Conservation (phyloP, 116 monocot species). For the Cymodocea nodosa region DNA sequence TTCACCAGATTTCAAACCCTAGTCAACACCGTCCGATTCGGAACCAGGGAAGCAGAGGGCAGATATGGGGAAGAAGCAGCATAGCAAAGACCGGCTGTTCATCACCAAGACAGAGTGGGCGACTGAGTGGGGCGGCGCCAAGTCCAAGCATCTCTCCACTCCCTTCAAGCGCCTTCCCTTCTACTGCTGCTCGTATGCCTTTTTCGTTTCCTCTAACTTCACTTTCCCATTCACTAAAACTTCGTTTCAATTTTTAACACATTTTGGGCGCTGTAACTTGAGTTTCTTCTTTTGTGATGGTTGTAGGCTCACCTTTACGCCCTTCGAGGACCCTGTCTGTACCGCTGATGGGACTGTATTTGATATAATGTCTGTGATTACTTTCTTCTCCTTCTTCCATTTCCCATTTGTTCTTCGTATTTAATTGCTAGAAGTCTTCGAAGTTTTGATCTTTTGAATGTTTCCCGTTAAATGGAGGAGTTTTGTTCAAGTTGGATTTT, state of each 20-base stretch:
- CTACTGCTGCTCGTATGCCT: slow-evolving; percentile 87
- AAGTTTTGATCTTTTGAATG: neutral
- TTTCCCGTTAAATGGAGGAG: neutral
- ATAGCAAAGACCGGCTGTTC: slow-evolving; percentile 99
- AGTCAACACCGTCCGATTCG: no score
- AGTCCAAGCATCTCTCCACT: slow-evolving; percentile 46
- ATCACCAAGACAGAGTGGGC: slow-evolving; percentile 99
- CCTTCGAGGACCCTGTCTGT: slow-evolving; percentile 91
- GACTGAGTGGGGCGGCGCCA: slow-evolving; percentile 98
- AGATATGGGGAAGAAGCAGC: slow-evolving; percentile 99
- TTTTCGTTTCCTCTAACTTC: neutral
- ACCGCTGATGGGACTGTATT: slow-evolving; percentile 82
- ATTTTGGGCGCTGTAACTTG: neutral
- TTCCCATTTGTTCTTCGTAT: no score
- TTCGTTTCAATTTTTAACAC: no score
- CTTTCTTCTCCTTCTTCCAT: slow-evolving; percentile 2
- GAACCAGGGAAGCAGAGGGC: no score
- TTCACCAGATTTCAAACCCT: no score
- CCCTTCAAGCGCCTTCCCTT: slow-evolving; percentile 98
- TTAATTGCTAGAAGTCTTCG: neutral
- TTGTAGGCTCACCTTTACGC: slow-evolving; percentile 64
- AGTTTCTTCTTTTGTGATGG: neutral
- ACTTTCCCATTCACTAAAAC: neutral
- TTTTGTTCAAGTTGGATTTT: neutral
- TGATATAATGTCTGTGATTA: slow-evolving; percentile 59